Conservation (phyloP, 2,329 filamentous ascomycete genomes). For the Ascosphaera pollenicola region DNA sequence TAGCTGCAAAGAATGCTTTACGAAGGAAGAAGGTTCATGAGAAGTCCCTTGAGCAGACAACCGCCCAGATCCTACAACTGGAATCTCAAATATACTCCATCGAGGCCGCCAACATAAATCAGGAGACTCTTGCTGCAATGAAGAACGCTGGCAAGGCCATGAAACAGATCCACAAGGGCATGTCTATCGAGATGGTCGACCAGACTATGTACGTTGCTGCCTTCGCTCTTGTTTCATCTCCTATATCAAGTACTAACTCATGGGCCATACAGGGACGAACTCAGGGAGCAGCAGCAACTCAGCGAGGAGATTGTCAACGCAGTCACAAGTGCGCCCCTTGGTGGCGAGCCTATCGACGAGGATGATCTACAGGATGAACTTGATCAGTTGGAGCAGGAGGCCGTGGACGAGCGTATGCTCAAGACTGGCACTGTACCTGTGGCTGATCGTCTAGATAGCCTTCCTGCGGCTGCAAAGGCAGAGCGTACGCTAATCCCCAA, state of each 20-base stretch:
- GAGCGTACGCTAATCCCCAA: slow-evolving; percentile 39
- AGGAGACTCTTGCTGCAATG: slow-evolving; percentile 88
- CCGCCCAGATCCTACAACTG: slow-evolving; percentile 70
- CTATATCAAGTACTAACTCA: neutral
- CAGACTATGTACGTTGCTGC: slow-evolving; percentile 56
- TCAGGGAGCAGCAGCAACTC: slow-evolving; percentile 79
- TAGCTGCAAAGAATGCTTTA: slow-evolving; percentile 76
- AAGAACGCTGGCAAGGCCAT: slow-evolving; percentile 76
- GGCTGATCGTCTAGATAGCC: slow-evolving; percentile 44
- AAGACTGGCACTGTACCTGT: slow-evolving; percentile 71
- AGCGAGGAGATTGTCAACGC: slow-evolving; percentile 81
- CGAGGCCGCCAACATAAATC: slow-evolving; percentile 96
- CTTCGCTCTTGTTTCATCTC: slow-evolving; percentile 1
- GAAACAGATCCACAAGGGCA: slow-evolving; percentile 74
- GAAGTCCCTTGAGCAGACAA: slow-evolving; percentile 75
- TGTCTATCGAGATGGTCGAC: slow-evolving; percentile 89
- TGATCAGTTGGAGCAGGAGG: slow-evolving; percentile 71
- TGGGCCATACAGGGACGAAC: slow-evolving; percentile 44
- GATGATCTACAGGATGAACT: slow-evolving; percentile 69
- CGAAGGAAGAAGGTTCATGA: slow-evolving; percentile 90
- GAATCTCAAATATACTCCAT: slow-evolving; percentile 94
- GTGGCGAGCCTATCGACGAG: slow-evolving; percentile 54
- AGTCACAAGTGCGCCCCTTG: slow-evolving; percentile 47
- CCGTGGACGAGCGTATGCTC: slow-evolving; percentile 83
- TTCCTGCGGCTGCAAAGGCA: slow-evolving; percentile 53